A percentile compares a stretch with the other conserved stretches of the same genome.
Conservation (phyloP, 2,329 filamentous ascomycete genomes). For the Penicillium sp. region DNA sequence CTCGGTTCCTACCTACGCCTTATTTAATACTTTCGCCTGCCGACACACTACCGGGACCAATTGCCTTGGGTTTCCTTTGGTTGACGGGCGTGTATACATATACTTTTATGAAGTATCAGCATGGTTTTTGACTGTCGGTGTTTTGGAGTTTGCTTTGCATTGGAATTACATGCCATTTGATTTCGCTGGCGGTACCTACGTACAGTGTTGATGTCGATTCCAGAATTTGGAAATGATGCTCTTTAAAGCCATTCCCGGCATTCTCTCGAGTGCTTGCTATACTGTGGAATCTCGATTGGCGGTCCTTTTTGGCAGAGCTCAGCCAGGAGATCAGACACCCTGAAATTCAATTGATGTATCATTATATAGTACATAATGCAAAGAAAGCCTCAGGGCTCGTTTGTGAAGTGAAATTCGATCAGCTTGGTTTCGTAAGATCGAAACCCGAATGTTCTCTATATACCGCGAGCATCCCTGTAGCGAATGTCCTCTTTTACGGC, state of each 20-base stretch:
- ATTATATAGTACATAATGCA: conserved; percentile 1
- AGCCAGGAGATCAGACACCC: neutral
- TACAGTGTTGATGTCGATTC: neutral
- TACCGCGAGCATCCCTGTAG: no score
- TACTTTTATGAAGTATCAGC: neutral
- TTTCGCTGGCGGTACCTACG: neutral
- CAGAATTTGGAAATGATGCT: neutral
- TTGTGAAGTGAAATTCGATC: neutral
- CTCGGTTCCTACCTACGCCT: neutral
- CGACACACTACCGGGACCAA: neutral
- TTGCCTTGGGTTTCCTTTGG: neutral
- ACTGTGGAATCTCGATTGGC: neutral
- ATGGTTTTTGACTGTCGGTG: conserved; percentile 10
- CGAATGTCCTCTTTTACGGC: no score
- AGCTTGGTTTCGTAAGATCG: neutral
- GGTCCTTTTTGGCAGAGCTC: neutral
- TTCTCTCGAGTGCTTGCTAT: neutral
- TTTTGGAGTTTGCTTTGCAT: conserved; percentile 1
- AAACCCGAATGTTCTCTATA: no score
- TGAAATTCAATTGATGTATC: neutral
- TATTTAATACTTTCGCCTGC: conserved; percentile 4
- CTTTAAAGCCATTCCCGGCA: neutral
- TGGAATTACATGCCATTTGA: neutral
- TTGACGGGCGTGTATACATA: conserved; percentile 2
- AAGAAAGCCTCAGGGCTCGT: neutral